Evolutionary conservation across 768 basidiomycete genomes (phyloP).

Genomic region (Podaxis sp.): DNA sequence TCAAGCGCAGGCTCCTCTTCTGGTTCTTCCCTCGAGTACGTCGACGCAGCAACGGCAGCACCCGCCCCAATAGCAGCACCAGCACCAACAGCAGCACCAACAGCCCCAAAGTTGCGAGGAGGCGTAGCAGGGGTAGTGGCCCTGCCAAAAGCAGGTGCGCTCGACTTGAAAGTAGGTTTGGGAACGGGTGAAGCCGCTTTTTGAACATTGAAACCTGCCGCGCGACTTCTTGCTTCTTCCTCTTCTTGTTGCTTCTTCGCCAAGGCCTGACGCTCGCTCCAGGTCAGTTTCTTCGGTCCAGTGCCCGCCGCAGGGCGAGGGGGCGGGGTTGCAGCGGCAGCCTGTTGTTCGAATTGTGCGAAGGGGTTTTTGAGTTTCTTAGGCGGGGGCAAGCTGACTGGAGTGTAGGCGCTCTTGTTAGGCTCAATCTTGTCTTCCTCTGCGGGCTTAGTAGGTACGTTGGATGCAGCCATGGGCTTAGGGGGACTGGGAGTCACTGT

Average conservation of each 20-base stretch:
- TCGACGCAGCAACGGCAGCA: slow-evolving; percentile 24
- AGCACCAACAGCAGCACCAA: slow-evolving; percentile 32
- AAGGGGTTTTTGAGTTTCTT: slow-evolving; percentile 89
- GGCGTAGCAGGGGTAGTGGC: slow-evolving; percentile 35
- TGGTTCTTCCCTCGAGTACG: slow-evolving; percentile 28
- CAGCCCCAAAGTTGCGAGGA: slow-evolving; percentile 45
- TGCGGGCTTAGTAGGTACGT: slow-evolving; percentile 60
- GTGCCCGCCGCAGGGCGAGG: slow-evolving; percentile 21
- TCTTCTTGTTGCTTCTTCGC: slow-evolving; percentile 86
- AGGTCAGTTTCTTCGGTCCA: slow-evolving; percentile 80
- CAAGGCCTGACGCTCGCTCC: slow-evolving; percentile 91
- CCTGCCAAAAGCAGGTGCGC: slow-evolving; percentile 47
- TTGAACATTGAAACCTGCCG: slow-evolving; percentile 44
- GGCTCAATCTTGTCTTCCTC: slow-evolving; percentile 85
- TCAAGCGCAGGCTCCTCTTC: slow-evolving; percentile 21
- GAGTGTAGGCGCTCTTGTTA: slow-evolving; percentile 86
- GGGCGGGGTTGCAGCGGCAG: slow-evolving; percentile 28
- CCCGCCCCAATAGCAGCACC: slow-evolving; percentile 33
- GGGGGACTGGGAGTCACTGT: slow-evolving; percentile 30
- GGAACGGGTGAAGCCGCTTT: slow-evolving; percentile 33
- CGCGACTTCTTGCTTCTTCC: slow-evolving; percentile 66
- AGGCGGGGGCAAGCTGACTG: slow-evolving; percentile 81
- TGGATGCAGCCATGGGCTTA: slow-evolving; percentile 43
- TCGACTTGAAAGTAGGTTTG: slow-evolving; percentile 41
- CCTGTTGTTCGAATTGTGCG: slow-evolving; percentile 55